phyloP scores from a whole-genome alignment of 2,329 filamentous ascomycete genomes.

The Microascus cirrosus region DNA sequence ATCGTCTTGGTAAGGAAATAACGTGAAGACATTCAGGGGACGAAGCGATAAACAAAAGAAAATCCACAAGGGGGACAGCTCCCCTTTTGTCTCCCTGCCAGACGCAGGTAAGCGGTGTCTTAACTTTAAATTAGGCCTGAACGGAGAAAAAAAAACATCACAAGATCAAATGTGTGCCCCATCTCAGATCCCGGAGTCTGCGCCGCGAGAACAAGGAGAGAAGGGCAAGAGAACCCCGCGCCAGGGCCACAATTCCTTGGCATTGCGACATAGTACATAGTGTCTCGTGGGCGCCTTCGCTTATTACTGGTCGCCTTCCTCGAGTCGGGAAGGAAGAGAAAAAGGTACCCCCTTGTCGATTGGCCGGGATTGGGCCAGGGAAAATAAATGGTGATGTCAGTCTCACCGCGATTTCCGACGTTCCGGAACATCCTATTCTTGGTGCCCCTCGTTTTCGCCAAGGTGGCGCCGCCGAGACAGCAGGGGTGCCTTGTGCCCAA shows the following conservation, averaged over 20 bases:
- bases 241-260: background rate
- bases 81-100: background rate
- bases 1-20: background rate
- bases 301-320: background rate
- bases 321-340: background rate
- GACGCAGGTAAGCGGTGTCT: background rate
- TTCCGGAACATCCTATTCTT: background rate
- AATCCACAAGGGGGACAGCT: too few species aligned
- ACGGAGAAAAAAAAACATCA: background rate
- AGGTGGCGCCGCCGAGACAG: background rate
- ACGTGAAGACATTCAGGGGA: background rate
- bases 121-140: background rate
- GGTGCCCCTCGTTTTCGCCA: background rate
- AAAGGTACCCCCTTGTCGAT: background rate
- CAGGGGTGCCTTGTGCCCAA: too few species aligned
- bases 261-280: background rate
- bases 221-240: background rate
- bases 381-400: background rate
- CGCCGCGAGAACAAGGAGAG: background rate
- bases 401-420: conserved; percentile 4
- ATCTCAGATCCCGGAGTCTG: too few species aligned
- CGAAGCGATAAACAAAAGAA: background rate
- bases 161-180: background rate
- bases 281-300: background rate
- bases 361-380: background rate